A percentile compares a stretch with the other conserved stretches of the same genome.
Evolutionary conservation across 805 yeast genomes (phyloP).

Genomic region (Sugiyamaella boreocaroliniensis): DNA sequence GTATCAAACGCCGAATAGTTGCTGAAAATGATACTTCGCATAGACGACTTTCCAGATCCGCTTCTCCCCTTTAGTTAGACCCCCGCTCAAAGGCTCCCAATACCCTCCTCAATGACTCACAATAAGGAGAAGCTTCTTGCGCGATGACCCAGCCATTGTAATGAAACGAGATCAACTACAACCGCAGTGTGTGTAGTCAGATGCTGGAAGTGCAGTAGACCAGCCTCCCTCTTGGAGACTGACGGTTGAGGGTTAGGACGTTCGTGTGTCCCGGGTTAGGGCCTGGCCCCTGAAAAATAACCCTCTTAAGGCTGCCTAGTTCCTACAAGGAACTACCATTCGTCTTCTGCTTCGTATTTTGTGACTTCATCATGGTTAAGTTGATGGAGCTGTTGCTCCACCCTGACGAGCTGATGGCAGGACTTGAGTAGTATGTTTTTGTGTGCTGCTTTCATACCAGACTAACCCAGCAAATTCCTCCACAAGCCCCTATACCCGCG

Average conservation of each 20-base stretch:
- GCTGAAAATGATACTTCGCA: conserved; percentile 93
- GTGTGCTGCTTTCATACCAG: not conserved
- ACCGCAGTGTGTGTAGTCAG: not conserved
- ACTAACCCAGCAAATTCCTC: conserved; percentile 38
- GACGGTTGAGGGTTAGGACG: not conserved
- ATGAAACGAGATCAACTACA: not conserved
- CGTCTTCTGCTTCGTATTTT: not conserved
- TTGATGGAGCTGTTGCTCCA: conserved; percentile 52
- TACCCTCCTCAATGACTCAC: conserved; percentile 20
- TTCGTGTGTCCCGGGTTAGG: not conserved
- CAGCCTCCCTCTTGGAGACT: not conserved
- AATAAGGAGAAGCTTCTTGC: conserved; percentile 56
- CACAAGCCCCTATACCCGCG: conserved; percentile 49
- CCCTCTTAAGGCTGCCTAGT: no score
- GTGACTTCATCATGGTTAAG: conserved; percentile 48
- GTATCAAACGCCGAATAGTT: conserved; percentile 97
- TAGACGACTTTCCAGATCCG: conserved; percentile 95
- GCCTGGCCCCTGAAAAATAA: not conserved
- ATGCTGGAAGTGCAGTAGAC: not conserved
- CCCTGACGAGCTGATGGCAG: conserved; percentile 68
- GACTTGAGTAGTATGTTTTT: conserved; percentile 46
- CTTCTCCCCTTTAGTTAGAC: conserved; percentile 49
- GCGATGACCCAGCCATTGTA: conserved; percentile 25
- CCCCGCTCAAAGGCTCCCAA: conserved; percentile 40
- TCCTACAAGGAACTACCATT: not conserved